A percentile compares a stretch with the other conserved stretches of the same genome.
Conservation (phyloP, 2,329 filamentous ascomycete genomes). For the Lecanosticta acicola region DNA sequence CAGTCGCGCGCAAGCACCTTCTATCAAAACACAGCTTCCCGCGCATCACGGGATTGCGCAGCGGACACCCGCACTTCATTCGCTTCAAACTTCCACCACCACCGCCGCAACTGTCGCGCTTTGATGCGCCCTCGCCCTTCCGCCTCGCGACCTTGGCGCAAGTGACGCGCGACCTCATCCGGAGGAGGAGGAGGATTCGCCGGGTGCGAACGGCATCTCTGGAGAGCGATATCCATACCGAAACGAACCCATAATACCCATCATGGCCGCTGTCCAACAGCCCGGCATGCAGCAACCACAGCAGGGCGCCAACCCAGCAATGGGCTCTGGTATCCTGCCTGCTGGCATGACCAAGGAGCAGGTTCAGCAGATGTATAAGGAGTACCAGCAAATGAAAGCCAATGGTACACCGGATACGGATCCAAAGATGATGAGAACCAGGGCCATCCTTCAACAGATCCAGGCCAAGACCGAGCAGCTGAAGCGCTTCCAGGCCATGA, state of each 20-base stretch:
- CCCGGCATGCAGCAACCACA: conserved; percentile 23
- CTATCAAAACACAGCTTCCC: background rate
- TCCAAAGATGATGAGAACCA: conserved; percentile 79
- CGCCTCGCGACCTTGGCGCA: conserved; percentile 8
- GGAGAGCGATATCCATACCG: conserved; percentile 6
- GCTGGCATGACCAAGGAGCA: conserved; percentile 66
- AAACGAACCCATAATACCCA: conserved; percentile 11
- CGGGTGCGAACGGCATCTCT: conserved; percentile 8
- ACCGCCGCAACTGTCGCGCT: conserved; percentile 3
- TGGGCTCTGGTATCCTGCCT: conserved; percentile 20
- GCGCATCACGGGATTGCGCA: conserved; percentile 1
- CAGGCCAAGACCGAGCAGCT: conserved; percentile 43
- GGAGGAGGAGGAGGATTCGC: background rate
- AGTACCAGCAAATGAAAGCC: conserved; percentile 83
- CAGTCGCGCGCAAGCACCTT: background rate
- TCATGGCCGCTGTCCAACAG: conserved; percentile 28
- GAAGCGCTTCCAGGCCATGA: conserved; percentile 47
- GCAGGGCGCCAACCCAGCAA: conserved; percentile 14
- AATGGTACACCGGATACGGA: conserved; percentile 74
- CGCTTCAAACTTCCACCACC: conserved; percentile 2
- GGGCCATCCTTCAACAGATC: conserved; percentile 67
- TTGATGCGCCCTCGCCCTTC: conserved; percentile 8
- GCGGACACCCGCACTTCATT: conserved; percentile 2
- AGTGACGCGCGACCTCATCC: conserved; percentile 17
- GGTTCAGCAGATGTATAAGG: conserved; percentile 75